These are phyloP conservation scores for Clavispora fructus DNA, from an alignment of 805 yeast genomes.

Conservation along the genomic window DNA sequence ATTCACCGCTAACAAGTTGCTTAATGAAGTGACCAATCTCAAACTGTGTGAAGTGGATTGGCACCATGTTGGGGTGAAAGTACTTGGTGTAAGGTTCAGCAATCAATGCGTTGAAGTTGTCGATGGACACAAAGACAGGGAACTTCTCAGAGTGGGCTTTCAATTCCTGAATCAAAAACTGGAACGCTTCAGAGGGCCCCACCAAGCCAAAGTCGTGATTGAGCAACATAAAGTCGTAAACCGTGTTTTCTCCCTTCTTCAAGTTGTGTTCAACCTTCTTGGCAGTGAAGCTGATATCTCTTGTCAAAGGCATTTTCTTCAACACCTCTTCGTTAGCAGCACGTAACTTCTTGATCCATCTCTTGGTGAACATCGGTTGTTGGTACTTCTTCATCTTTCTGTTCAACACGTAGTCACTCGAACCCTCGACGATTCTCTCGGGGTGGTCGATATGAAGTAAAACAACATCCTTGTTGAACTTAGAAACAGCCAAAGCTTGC, in stretches of 20 bases:
- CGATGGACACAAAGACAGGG: conserved; percentile 68
- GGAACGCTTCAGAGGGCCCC: conserved; percentile 44
- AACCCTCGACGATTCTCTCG: conserved; percentile 61
- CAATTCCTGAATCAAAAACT: conserved; percentile 52
- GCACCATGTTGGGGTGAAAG: conserved; percentile 48
- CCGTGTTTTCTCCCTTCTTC: conserved; percentile 27
- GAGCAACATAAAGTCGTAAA: conserved; percentile 22
- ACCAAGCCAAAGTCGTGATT: conserved; percentile 35
- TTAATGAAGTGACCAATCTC: conserved; percentile 59
- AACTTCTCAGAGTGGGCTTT: conserved; percentile 37
- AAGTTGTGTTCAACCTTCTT: conserved; percentile 29
- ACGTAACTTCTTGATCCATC: conserved; percentile 47
- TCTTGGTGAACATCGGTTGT: conserved; percentile 74
- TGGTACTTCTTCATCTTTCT: conserved; percentile 45
- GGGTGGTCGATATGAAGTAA: conserved; percentile 64
- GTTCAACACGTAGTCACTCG: conserved; percentile 61
- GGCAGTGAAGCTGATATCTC: conserved; percentile 27
- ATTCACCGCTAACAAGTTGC: conserved; percentile 48
- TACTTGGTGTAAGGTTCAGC: conserved; percentile 55
- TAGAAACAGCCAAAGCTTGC: conserved; percentile 46
- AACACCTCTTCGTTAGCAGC: conserved; percentile 31
- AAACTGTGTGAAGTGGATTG: conserved; percentile 55
- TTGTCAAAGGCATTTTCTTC: conserved; percentile 29
- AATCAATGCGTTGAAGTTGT: conserved; percentile 63
- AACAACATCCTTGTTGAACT: conserved; percentile 33